phyloP scores from a whole-genome alignment of 352 stramenopile genomes.

The Pythium aquatile region DNA sequence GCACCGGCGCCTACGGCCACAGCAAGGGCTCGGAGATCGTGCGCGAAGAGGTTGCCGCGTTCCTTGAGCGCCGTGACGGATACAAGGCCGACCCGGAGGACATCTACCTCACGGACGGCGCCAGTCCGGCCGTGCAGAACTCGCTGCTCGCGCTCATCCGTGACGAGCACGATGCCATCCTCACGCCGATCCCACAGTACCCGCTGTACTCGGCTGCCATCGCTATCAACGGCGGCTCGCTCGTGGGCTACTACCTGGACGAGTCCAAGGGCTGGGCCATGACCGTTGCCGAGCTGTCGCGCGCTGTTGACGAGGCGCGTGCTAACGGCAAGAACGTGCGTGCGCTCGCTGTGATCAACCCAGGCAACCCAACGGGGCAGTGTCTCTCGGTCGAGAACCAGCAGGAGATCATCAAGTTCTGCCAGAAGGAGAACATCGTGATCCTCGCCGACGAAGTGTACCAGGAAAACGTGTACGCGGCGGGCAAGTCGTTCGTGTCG shows the following conservation, averaged over 20 bases:
- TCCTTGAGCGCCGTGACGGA: constrained; percentile 87
- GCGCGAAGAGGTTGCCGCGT: constrained; percentile 89
- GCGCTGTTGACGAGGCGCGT: constrained; percentile 87
- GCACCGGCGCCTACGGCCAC: constrained; percentile 92
- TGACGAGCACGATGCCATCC: constrained; percentile 82
- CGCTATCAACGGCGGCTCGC: constrained; percentile 91
- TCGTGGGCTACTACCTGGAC: constrained; percentile 97
- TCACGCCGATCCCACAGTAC: constrained; percentile 99
- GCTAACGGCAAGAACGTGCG: constrained; percentile 91
- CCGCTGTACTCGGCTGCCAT: constrained; percentile 98
- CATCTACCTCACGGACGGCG: constrained; percentile 98
- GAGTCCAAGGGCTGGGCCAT: constrained; percentile 94
- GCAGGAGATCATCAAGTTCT: constrained; percentile 95
- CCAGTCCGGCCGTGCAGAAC: constrained; percentile 93
- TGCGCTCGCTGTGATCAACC: constrained; percentile 99
- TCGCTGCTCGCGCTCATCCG: constrained; percentile 91
- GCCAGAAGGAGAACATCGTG: constrained; percentile 92
- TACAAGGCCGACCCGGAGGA: constrained; percentile 90
- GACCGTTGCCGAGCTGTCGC: constrained; percentile 87
- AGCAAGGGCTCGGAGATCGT: constrained; percentile 88
- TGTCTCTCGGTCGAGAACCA: constrained; percentile 88
- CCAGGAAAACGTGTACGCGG: constrained; percentile 98
- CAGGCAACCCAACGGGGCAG: constrained; percentile 97
- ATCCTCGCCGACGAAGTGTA: constrained; percentile 99
- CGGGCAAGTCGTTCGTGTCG: constrained; percentile 92